Conservation (phyloP, 106 monocot species). For the Amphibolis antarctica region DNA sequence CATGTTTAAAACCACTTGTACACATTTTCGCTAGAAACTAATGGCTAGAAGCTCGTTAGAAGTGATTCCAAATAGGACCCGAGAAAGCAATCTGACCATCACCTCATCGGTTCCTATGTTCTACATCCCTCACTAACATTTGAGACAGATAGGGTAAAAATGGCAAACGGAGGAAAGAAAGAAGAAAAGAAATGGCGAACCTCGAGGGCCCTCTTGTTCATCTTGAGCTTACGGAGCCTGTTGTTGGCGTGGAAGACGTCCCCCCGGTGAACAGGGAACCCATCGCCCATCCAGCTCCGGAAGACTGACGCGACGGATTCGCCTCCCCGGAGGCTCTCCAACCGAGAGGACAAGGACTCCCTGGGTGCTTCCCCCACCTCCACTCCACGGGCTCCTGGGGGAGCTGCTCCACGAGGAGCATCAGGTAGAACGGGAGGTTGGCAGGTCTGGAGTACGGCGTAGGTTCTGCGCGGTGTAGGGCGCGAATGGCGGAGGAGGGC, state of each 20-base stretch:
- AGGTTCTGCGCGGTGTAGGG: no score
- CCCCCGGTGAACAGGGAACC: conserved; percentile 52
- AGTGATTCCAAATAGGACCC: no score
- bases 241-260: conserved; percentile 78
- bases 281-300: conserved; percentile 89
- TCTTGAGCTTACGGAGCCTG: conserved; percentile 54
- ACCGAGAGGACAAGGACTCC: conserved; percentile 41
- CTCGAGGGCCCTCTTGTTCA: conserved; percentile 77
- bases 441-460: no score
- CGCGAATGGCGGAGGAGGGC: no score
- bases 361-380: not conserved
- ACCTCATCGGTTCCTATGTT: not conserved
- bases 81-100: not conserved
- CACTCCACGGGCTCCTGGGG: not conserved
- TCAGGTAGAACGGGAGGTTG: not conserved
- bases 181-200: conserved; percentile 17
- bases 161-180: not conserved
- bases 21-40: no score
- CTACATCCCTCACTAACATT: not conserved
- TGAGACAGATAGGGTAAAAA: not conserved
- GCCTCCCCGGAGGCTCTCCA: conserved; percentile 47
- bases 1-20: no score
- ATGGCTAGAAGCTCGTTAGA: no score
- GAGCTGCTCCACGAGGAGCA: not conserved
- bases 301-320: conserved; percentile 44